phyloP scores from a whole-genome alignment of 1,139 yeast genomes.

The Wickerhamomyces sp. region DNA sequence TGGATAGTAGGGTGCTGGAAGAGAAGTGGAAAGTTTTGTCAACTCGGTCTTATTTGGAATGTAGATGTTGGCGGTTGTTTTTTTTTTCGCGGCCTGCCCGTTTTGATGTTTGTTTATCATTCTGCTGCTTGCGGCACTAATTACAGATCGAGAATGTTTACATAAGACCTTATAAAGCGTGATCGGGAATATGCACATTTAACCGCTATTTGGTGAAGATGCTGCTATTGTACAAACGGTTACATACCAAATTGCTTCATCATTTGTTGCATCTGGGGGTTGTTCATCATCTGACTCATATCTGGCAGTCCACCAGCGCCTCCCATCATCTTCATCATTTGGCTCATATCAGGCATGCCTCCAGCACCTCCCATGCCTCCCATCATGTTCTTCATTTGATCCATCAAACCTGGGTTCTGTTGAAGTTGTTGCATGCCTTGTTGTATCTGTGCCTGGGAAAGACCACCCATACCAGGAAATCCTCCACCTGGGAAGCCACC shows the following conservation, averaged over 20 bases:
- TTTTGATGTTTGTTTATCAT: too few relatives aligned
- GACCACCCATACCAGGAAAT: slow-evolving; percentile 23
- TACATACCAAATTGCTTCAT: slow-evolving; percentile 64
- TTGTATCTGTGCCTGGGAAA: slow-evolving; percentile 29
- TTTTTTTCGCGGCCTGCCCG: too few relatives aligned
- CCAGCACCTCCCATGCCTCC: slow-evolving; percentile 34
- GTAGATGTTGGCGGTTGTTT: too few relatives aligned
- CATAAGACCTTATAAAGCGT: too few relatives aligned
- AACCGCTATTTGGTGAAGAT: too few relatives aligned
- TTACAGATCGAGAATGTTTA: background rate
- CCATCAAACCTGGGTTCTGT: slow-evolving; percentile 65
- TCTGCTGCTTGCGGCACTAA: too few relatives aligned
- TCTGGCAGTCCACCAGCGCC: slow-evolving; percentile 37
- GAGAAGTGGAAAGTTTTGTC: too few relatives aligned
- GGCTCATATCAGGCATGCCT: slow-evolving; percentile 41
- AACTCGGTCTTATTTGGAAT: too few relatives aligned
- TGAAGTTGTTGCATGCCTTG: slow-evolving; percentile 51
- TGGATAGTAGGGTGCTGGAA: too few relatives aligned
- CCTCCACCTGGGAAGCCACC: too few relatives aligned
- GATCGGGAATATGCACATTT: too few relatives aligned
- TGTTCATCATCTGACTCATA: slow-evolving; percentile 53
- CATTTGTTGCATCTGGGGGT: slow-evolving; percentile 75
- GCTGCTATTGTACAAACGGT: too few relatives aligned
- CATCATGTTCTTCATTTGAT: slow-evolving; percentile 46
- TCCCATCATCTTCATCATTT: slow-evolving; percentile 55